Evolutionary conservation across 2,329 filamentous ascomycete species (phyloP).

Genomic region (Aspergillus candidus): DNA sequence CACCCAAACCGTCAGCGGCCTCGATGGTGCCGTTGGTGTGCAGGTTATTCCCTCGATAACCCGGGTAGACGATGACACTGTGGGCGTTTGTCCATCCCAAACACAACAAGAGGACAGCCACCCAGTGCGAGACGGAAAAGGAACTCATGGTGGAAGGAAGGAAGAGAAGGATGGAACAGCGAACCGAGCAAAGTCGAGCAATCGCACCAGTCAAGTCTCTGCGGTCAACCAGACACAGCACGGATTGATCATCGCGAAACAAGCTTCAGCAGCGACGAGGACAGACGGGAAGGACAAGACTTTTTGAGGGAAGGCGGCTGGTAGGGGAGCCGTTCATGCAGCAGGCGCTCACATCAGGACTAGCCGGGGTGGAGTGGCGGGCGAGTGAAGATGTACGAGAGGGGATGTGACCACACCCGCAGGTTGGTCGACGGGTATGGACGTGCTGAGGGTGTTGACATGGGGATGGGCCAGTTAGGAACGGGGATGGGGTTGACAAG

Average conservation of each 20-base stretch:
- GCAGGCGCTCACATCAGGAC: constrained; percentile 8
- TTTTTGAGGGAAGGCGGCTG: constrained; percentile 26
- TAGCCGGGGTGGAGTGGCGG: constrained; percentile 11
- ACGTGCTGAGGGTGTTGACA: too few relatives aligned
- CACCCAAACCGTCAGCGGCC: constrained; percentile 41
- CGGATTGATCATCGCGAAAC: constrained; percentile 14
- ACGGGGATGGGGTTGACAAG: constrained; percentile 5
- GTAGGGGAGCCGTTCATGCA: not conserved
- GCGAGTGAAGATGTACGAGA: constrained; percentile 23
- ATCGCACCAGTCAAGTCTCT: not conserved
- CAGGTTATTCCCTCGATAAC: constrained; percentile 81
- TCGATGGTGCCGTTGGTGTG: constrained; percentile 61
- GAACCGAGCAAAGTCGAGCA: not conserved
- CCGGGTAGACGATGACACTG: constrained; percentile 78
- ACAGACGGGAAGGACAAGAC: constrained; percentile 19
- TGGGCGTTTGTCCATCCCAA: constrained; percentile 48
- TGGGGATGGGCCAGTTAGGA: not conserved
- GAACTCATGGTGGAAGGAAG: constrained; percentile 20
- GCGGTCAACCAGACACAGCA: not conserved
- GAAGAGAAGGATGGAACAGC: not conserved
- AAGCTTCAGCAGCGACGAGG: constrained; percentile 16
- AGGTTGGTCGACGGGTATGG: constrained; percentile 11
- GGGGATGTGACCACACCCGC: constrained; percentile 28
- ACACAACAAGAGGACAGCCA: constrained; percentile 29
- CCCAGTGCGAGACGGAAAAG: constrained; percentile 24